phyloP scores from a whole-genome alignment of 352 stramenopile genomes.

The Phytophthora podocarpi region DNA sequence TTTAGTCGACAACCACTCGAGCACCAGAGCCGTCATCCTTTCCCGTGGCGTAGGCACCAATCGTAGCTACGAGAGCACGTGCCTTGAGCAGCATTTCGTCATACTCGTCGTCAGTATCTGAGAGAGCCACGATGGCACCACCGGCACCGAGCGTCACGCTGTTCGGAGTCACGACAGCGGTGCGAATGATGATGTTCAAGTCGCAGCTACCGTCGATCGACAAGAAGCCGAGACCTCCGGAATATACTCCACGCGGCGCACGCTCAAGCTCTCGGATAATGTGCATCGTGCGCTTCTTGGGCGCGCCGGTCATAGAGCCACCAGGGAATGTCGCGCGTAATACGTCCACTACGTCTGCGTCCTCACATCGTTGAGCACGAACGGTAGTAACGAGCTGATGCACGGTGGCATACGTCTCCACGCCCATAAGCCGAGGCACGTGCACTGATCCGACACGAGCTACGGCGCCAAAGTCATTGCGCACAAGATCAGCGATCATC shows the following conservation, averaged over 20 bases:
- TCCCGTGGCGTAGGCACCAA: constrained; percentile 64
- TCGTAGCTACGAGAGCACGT: constrained; percentile 59
- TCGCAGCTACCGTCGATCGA: constrained; percentile 95
- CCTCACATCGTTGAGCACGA: constrained; percentile 61
- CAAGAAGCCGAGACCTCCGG: constrained; percentile 95
- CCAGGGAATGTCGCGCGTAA: constrained; percentile 95
- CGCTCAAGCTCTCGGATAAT: constrained; percentile 94
- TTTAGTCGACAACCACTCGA: constrained; percentile 33
- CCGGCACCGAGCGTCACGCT: constrained; percentile 92
- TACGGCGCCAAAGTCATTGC: constrained; percentile 96
- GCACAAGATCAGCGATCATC: constrained; percentile 98
- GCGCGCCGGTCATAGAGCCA: constrained; percentile 98
- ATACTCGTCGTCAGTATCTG: constrained; percentile 93
- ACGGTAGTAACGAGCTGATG: constrained; percentile 98
- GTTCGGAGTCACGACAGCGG: constrained; percentile 87
- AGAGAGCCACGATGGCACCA: constrained; percentile 96
- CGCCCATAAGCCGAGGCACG: constrained; percentile 93
- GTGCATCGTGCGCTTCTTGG: constrained; percentile 96
- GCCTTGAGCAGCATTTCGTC: constrained; percentile 94
- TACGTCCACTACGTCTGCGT: constrained; percentile 87
- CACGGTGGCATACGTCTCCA: constrained; percentile 97
- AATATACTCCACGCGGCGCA: constrained; percentile 93
- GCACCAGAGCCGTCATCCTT: constrained; percentile 43
- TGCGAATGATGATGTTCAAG: constrained; percentile 98
- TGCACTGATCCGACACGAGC: constrained; percentile 92